A percentile compares a stretch with the other conserved stretches of the same genome.
phyloP scores from a whole-genome alignment of 2,329 filamentous ascomycete species.

The Alternaria conjuncta region DNA sequence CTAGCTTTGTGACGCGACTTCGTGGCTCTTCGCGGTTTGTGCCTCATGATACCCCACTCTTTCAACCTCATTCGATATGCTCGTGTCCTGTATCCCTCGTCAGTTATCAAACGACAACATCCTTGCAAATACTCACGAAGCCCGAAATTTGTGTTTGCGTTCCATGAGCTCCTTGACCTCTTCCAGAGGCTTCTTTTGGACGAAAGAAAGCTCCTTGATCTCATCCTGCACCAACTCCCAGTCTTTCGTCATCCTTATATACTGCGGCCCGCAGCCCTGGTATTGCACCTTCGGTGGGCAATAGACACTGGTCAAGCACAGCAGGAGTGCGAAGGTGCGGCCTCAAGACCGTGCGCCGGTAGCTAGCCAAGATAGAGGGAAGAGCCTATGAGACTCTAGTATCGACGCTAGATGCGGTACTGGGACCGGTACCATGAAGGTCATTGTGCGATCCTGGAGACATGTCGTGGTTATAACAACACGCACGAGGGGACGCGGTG shows the following conservation, averaged over 20 bases:
- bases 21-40: conserved; percentile 17
- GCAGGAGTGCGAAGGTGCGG: background rate
- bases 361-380: background rate
- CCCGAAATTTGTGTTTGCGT: conserved; percentile 38
- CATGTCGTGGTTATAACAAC: background rate
- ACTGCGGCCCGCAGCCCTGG: background rate
- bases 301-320: background rate
- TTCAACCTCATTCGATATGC: conserved; percentile 48
- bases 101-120: background rate
- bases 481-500: background rate
- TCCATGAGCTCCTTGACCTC: conserved; percentile 46
- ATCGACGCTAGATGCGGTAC: background rate
- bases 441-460: background rate
- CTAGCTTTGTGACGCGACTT: conserved; percentile 4
- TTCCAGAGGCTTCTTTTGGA: conserved; percentile 41
- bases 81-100: conserved; percentile 31
- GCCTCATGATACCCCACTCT: conserved; percentile 44
- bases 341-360: background rate
- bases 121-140: conserved; percentile 36
- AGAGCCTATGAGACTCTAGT: background rate
- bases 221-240: conserved; percentile 37
- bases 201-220: conserved; percentile 42
- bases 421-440: background rate
- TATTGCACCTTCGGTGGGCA: background rate
- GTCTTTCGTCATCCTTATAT: conserved; percentile 39